These are phyloP conservation scores for Kokia cookei DNA, from an alignment of 441 rosid genomes.

Conservation along the genomic window DNA sequence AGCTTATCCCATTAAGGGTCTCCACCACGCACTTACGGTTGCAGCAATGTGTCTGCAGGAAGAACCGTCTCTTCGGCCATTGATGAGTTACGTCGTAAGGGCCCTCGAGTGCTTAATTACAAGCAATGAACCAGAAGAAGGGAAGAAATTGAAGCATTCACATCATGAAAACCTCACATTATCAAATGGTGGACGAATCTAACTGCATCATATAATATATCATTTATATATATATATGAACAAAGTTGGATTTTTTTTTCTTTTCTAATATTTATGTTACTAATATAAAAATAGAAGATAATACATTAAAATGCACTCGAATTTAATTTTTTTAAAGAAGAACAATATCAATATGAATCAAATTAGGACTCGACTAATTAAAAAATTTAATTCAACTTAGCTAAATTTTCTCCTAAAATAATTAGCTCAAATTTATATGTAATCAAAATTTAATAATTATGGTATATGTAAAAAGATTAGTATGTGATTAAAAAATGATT, in stretches of 20 bases:
- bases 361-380: too few relatives aligned
- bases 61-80: constrained; percentile 71
- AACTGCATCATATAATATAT: constrained; percentile 26
- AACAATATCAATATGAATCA: too few relatives aligned
- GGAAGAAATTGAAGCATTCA: constrained; percentile 75
- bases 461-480: too few relatives aligned
- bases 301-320: too few relatives aligned
- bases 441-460: too few relatives aligned
- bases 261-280: too few relatives aligned
- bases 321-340: too few relatives aligned
- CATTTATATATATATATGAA: neutral
- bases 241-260: neutral
- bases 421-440: too few relatives aligned
- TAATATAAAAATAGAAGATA: too few relatives aligned
- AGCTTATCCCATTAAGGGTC: constrained; percentile 56
- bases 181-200: constrained; percentile 89
- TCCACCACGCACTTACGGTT: constrained; percentile 88
- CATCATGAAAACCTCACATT: constrained; percentile 92
- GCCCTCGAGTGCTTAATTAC: constrained; percentile 71
- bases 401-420: too few relatives aligned
- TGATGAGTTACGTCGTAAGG: constrained; percentile 88
- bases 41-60: constrained; percentile 99
- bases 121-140: constrained; percentile 23
- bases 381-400: too few relatives aligned
- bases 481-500: too few relatives aligned